Percentiles rank a stretch among this genome's conserved stretches.
Evolutionary conservation across 495 filamentous ascomycete species (phyloP).

Genomic region (Penicillium lividum): DNA sequence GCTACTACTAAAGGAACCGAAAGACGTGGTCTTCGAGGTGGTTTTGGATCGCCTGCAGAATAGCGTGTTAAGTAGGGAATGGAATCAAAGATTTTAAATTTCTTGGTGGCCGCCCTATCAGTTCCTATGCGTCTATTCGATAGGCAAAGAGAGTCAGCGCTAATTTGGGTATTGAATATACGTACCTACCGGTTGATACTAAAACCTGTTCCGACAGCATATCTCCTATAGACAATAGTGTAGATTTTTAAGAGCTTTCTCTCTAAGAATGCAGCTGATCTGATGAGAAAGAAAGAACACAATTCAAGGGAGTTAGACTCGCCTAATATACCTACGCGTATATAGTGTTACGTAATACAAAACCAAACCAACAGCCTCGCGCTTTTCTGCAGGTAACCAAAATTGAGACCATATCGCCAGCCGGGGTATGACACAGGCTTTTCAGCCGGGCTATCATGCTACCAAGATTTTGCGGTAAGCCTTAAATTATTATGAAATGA

Average conservation of each 20-base stretch:
- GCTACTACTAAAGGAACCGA: background rate
- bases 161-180: background rate
- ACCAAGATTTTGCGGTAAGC: too few relatives aligned
- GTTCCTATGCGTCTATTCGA: background rate
- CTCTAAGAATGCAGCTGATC: background rate
- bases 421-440: too few relatives aligned
- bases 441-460: too few relatives aligned
- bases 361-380: too few relatives aligned
- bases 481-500: too few relatives aligned
- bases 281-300: background rate
- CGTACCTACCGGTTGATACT: background rate
- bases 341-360: too few relatives aligned
- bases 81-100: background rate
- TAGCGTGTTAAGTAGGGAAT: background rate
- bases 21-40: background rate
- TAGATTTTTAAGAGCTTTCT: background rate
- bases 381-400: too few relatives aligned
- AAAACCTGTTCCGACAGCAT: background rate
- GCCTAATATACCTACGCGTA: too few relatives aligned
- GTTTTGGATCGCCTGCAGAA: background rate
- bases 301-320: too few relatives aligned
- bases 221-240: background rate
- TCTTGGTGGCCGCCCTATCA: background rate
- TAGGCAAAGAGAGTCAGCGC: background rate
- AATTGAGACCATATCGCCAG: too few relatives aligned